Percentiles rank a stretch among this genome's conserved stretches.
Conservation (phyloP, 192 early-diverging fungal genomes). For the Ambispora gerdemannii region DNA sequence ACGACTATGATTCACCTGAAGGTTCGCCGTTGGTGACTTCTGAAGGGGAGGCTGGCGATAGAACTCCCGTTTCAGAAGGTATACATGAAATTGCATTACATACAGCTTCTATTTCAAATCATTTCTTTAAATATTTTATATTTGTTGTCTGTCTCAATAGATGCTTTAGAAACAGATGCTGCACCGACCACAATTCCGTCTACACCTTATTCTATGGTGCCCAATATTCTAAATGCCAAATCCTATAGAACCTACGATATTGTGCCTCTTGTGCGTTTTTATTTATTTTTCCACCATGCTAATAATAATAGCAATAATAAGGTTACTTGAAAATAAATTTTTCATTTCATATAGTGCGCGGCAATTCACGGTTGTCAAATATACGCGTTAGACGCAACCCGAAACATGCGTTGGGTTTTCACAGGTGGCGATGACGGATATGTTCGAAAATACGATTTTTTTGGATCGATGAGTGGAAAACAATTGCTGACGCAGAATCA, state of each 20-base stretch:
- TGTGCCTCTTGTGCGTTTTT: slow-evolving; percentile 39
- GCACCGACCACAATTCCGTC: slow-evolving; percentile 1
- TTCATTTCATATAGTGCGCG: slow-evolving; percentile 39
- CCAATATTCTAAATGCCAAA: slow-evolving; percentile 30
- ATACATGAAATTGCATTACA: neutral
- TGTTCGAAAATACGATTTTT: slow-evolving; percentile 92
- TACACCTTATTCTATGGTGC: slow-evolving; percentile 3
- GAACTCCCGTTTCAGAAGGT: slow-evolving; percentile 34
- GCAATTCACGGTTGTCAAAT: slow-evolving; percentile 68
- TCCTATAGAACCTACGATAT: slow-evolving; percentile 47
- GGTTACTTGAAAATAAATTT: neutral
- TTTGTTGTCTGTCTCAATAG: neutral
- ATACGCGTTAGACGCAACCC: slow-evolving; percentile 63
- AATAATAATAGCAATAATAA: neutral
- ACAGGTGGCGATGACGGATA: slow-evolving; percentile 92
- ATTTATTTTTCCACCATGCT: neutral
- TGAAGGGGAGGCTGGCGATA: slow-evolving; percentile 35
- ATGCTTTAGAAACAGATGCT: slow-evolving; percentile 11
- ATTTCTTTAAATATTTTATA: neutral
- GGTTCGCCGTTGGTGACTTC: slow-evolving; percentile 30
- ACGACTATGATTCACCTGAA: slow-evolving; percentile 36
- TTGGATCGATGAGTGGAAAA: slow-evolving; percentile 79
- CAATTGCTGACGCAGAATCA: slow-evolving; percentile 80
- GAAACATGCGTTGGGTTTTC: slow-evolving; percentile 76
- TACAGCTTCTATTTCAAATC: neutral